Conservation (phyloP, 192 early-diverging fungal species). For the Chytriomyces sp. region DNA sequence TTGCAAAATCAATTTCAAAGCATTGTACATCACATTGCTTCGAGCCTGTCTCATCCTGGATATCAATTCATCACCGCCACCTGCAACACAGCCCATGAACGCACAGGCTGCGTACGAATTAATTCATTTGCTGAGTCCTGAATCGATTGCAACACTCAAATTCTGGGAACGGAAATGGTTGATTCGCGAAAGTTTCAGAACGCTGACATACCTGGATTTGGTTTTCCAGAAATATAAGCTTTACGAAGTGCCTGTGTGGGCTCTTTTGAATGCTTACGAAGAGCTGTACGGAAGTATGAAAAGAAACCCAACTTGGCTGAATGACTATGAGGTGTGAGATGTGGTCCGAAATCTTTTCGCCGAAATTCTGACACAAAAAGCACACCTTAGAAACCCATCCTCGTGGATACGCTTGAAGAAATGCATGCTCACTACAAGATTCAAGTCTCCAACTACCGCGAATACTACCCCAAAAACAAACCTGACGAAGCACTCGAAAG, state of each 20-base stretch:
- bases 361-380: background rate
- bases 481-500: conserved; percentile 55
- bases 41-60: conserved; percentile 53
- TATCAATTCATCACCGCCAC: conserved; percentile 25
- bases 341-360: background rate
- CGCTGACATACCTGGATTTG: conserved; percentile 51
- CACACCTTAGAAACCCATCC: conserved; percentile 36
- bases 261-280: conserved; percentile 52
- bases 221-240: conserved; percentile 54
- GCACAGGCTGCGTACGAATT: conserved; percentile 29
- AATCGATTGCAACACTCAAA: conserved; percentile 40
- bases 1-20: conserved; percentile 45
- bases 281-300: conserved; percentile 51
- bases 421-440: conserved; percentile 57
- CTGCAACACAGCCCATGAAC: conserved; percentile 35
- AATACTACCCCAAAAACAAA: conserved; percentile 62
- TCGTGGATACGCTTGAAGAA: conserved; percentile 52
- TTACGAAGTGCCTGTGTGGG: conserved; percentile 49
- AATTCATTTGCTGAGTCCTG: conserved; percentile 48
- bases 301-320: conserved; percentile 41
- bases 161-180: conserved; percentile 46
- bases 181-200: conserved; percentile 48
- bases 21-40: conserved; percentile 52
- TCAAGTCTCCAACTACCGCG: conserved; percentile 58
- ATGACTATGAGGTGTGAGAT: conserved; percentile 39